Conservation (phyloP, 225 moss, liverwort and hornwort species). For the Physcomitrellopsis africana region DNA sequence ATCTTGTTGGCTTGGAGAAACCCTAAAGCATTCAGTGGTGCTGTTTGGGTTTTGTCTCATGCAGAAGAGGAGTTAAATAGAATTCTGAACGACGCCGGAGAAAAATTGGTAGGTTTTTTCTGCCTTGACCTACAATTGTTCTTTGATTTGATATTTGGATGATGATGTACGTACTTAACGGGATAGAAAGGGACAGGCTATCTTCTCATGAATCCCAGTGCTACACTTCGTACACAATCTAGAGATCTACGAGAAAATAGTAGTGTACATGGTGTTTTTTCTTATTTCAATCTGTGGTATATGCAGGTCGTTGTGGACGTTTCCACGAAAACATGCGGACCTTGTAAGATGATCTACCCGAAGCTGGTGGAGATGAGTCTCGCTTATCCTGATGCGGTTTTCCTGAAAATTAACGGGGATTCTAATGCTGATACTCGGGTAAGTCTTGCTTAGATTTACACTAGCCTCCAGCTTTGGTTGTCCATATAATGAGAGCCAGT, state of each 20-base stretch:
- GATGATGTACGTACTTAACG: too few relatives aligned
- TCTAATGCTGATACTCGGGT: conserved; percentile 59
- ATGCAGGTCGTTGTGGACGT: conserved; percentile 83
- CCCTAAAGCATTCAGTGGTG: conserved; percentile 33
- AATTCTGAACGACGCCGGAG: conserved; percentile 66
- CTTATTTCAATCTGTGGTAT: neutral
- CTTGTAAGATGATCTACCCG: conserved; percentile 89
- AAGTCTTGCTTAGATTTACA: conserved; percentile 24
- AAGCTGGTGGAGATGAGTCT: conserved; percentile 84
- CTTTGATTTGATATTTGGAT: neutral
- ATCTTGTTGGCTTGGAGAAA: neutral
- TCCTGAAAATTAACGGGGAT: conserved; percentile 88
- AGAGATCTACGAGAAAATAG: too few relatives aligned
- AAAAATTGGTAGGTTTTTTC: conserved; percentile 62
- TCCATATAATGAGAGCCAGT: neutral
- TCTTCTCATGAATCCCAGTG: too few relatives aligned
- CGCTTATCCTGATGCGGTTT: conserved; percentile 78
- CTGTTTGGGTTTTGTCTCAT: conserved; percentile 1
- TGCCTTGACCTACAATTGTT: neutral
- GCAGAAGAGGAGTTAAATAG: conserved; percentile 76
- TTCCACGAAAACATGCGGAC: conserved; percentile 91
- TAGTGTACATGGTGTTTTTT: neutral
- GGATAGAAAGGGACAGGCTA: too few relatives aligned
- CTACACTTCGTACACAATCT: too few relatives aligned
- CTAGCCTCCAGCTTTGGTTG: neutral